Evolutionary conservation across 2,329 filamentous ascomycete genomes (phyloP).

Genomic region (Capronia americana): DNA sequence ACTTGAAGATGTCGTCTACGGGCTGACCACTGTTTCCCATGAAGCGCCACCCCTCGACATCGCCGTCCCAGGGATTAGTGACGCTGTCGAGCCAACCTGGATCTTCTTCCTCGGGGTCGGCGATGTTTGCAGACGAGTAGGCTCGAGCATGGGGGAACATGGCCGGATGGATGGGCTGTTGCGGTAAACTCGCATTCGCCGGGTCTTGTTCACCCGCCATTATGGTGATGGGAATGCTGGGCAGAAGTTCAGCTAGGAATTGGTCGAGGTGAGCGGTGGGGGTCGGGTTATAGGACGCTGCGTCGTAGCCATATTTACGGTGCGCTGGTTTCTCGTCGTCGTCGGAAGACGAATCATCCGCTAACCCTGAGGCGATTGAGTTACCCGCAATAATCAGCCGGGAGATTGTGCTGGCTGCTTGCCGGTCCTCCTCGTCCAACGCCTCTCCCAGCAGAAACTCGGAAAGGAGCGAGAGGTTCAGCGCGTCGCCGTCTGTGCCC

Average conservation of each 20-base stretch:
- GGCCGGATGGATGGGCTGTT: conserved; percentile 90
- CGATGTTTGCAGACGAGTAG: conserved; percentile 63
- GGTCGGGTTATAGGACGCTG: conserved; percentile 81
- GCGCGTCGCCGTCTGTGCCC: conserved; percentile 73
- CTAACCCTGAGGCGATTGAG: conserved; percentile 55
- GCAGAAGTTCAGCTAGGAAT: conserved; percentile 80
- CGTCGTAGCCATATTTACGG: conserved; percentile 96
- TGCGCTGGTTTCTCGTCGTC: conserved; percentile 56
- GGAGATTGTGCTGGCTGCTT: conserved; percentile 70
- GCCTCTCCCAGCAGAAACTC: conserved; percentile 90
- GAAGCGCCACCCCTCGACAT: conserved; percentile 87
- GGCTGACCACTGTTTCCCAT: conserved; percentile 91
- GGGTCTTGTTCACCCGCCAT: conserved; percentile 85
- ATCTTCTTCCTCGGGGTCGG: conserved; percentile 48
- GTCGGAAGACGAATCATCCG: conserved; percentile 44
- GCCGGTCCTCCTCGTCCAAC: conserved; percentile 65
- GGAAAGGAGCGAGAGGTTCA: conserved; percentile 77
- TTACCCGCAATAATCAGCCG: conserved; percentile 91
- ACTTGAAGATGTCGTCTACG: conserved; percentile 91
- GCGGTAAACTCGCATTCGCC: conserved; percentile 85
- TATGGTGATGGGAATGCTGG: conserved; percentile 85
- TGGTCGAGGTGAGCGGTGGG: conserved; percentile 84
- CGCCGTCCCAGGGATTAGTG: conserved; percentile 92
- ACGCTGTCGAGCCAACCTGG: conserved; percentile 83
- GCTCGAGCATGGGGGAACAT: conserved; percentile 80